phyloP scores from a whole-genome alignment of 169 alveolate species.

The Pseudocohnilembus persalinus region DNA sequence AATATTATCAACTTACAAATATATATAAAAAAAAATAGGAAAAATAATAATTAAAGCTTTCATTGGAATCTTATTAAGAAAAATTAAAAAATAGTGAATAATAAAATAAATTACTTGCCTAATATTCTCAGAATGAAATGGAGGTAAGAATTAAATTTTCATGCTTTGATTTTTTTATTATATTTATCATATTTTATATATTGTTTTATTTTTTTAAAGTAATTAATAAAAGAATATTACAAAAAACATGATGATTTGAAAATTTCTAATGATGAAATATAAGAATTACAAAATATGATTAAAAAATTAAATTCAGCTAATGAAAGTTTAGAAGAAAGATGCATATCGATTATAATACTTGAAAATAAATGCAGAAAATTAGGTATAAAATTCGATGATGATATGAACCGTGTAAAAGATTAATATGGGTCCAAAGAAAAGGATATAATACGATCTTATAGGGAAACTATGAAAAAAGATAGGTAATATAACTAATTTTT shows the following conservation, averaged over 20 bases:
- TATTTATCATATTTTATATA: too few relatives aligned
- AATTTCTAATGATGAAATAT: neutral
- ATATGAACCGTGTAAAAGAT: neutral
- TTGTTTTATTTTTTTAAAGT: neutral
- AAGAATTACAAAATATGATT: neutral
- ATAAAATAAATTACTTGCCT: neutral
- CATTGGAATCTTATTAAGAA: neutral
- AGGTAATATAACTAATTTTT: too few relatives aligned
- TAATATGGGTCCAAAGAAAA: neutral
- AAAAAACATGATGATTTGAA: neutral
- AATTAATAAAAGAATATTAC: neutral
- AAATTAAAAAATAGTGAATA: neutral
- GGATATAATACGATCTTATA: neutral
- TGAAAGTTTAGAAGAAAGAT: neutral
- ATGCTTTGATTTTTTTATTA: too few relatives aligned
- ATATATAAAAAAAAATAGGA: neutral
- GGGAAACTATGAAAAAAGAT: neutral
- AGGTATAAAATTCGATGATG: neutral
- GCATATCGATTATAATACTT: neutral
- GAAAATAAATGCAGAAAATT: neutral
- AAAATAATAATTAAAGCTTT: neutral
- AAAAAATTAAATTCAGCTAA: neutral
- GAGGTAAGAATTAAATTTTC: neutral
- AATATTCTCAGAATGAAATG: neutral
- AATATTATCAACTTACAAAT: neutral